Evolutionary conservation across 495 filamentous ascomycete species (phyloP), one percentile per base, ranked within the genome.

Genomic region (Xylaria nigripes): DNA sequence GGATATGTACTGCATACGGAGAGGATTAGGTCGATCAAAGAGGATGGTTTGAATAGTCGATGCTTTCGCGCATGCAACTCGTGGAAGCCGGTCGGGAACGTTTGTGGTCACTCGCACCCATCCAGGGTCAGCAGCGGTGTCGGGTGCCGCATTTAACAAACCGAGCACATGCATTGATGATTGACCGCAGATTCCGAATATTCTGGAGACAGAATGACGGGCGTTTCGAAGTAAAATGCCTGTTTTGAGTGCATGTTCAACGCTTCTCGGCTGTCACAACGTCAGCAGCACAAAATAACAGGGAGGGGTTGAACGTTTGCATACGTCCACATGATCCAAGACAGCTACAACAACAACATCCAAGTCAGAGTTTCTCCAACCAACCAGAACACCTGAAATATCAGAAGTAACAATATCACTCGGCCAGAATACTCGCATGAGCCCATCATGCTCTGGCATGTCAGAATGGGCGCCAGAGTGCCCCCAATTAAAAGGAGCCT

Each of bases 361-460:
- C 46, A 89, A 72, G 54, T 85, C 85, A 32, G 91, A 96, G 64
- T 99, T 99, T 56, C 87, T 79, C 89, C 90, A 99, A 56, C 93
- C 93, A 18, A 99, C 87, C 54, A 99, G 82, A 43, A 94, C 86
- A 7, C 94, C 94, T 30, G 86, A 79, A 19, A 76, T 72, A 48
- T 82, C 83, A 21, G 79, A 85, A 64, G 84, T 81, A 22, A 84
- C 76, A 34, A 87, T 82, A 74, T 97, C 90, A 55, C 86, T 85
- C 57, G 93, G 93, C 93, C 93, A 99, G 72, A 99, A 97, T 74
- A 99, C 82, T 70, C 93, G 86, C 82, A 97, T 86, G 76, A 97
- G 75, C 61, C 87, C 88, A 89, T 95, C 87, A 87, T 95, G 75
- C 80, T 90, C 85, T 82, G 86, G 89, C 91, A 84, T 81, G 84